Percentiles rank a stretch among this genome's conserved stretches.
Evolutionary conservation across 345 rosid genomes (phyloP).

Genomic region (Eutrema yunnanense): DNA sequence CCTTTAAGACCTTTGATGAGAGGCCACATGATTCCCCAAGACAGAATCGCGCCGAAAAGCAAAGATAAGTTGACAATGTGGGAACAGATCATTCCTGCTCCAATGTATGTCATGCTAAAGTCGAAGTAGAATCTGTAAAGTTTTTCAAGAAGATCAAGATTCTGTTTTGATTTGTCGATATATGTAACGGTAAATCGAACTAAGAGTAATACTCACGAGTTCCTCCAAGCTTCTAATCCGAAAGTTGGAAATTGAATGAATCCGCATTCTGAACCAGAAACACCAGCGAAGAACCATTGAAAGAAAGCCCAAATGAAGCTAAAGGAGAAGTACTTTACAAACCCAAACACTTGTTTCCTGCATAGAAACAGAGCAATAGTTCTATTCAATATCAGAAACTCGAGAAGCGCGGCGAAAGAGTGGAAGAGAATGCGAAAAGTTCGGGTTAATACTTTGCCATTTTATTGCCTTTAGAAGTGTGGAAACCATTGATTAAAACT

Average conservation of each 20-base stretch:
- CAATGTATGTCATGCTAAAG: constrained; percentile 78
- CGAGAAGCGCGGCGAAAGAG: background rate
- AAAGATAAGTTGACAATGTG: constrained; percentile 77
- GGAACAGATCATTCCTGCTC: constrained; percentile 96
- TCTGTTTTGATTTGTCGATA: background rate
- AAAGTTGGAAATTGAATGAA: constrained; percentile 72
- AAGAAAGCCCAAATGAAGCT: constrained; percentile 84
- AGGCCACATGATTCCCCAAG: constrained; percentile 99
- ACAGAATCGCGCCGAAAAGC: constrained; percentile 75
- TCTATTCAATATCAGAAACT: background rate
- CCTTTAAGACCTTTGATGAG: constrained; percentile 62
- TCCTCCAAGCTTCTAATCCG: constrained; percentile 60
- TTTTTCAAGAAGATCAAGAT: constrained; percentile 19
- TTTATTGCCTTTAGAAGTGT: constrained; percentile 62
- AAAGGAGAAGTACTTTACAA: constrained; percentile 55
- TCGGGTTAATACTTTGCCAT: constrained; percentile 53
- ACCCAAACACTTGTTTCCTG: constrained; percentile 77
- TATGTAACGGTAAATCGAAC: background rate
- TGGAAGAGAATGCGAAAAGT: background rate
- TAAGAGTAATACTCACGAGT: constrained; percentile 44
- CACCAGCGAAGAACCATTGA: constrained; percentile 74
- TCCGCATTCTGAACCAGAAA: constrained; percentile 41
- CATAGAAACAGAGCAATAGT: background rate
- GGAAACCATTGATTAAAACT: constrained; percentile 81
- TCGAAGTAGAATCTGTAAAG: constrained; percentile 80